Evolutionary conservation across 1,139 yeast genomes (phyloP).

Genomic region (Blastobotrys malaysiensis): DNA sequence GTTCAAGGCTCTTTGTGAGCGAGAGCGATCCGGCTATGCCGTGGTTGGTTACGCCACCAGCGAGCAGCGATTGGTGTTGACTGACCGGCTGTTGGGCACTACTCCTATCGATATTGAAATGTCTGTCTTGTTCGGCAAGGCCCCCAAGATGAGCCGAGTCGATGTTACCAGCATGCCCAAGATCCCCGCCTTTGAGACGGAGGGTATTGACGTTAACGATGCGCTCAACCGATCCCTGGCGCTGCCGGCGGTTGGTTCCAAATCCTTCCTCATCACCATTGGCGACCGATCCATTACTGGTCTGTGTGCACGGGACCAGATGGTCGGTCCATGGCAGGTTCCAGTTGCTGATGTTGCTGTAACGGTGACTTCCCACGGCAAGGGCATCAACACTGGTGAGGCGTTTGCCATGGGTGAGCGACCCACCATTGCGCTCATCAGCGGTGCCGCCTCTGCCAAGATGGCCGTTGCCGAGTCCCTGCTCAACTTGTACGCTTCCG

Average conservation of each 20-base stretch:
- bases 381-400: slow-evolving; percentile 78
- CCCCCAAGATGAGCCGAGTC: slow-evolving; percentile 89
- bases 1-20: slow-evolving; percentile 75
- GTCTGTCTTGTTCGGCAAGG: slow-evolving; percentile 95
- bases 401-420: slow-evolving; percentile 98
- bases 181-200: slow-evolving; percentile 46
- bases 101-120: slow-evolving; percentile 95
- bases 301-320: slow-evolving; percentile 93
- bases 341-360: slow-evolving; percentile 99
- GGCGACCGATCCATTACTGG: slow-evolving; percentile 98
- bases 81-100: slow-evolving; percentile 66
- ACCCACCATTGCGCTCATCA: slow-evolving; percentile 83
- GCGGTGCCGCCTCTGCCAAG: slow-evolving; percentile 95
- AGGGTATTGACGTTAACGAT: slow-evolving; percentile 37
- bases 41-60: slow-evolving; percentile 93
- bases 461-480: slow-evolving; percentile 95
- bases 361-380: slow-evolving; percentile 85
- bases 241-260: slow-evolving; percentile 93
- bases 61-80: slow-evolving; percentile 75
- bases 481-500: slow-evolving; percentile 85
- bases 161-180: slow-evolving; percentile 60
- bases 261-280: slow-evolving; percentile 89
- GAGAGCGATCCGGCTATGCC: slow-evolving; percentile 95
- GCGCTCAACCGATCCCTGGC: slow-evolving; percentile 79
- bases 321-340: slow-evolving; percentile 99